These are phyloP conservation scores for Chenopodium suecicum DNA, from an alignment of 148 eudicot species.

Conservation along the genomic window DNA sequence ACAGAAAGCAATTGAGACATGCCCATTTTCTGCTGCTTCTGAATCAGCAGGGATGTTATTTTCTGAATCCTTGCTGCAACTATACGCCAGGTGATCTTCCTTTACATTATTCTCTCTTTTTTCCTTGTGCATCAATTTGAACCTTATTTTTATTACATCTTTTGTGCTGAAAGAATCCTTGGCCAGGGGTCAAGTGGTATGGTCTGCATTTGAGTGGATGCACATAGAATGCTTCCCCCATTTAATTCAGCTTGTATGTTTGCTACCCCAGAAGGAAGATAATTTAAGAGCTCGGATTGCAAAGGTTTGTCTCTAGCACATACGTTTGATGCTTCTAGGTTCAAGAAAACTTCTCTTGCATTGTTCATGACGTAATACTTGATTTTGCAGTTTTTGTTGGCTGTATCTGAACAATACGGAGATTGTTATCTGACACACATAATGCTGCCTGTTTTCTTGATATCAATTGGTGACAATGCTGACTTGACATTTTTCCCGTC, in stretches of 20 bases:
- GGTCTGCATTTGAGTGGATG: slow-evolving; percentile 96
- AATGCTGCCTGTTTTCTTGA: slow-evolving; percentile 83
- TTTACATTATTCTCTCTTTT: slow-evolving; percentile 2
- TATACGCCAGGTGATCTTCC: slow-evolving; percentile 60
- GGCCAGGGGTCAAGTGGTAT: slow-evolving; percentile 80
- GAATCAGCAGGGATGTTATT: slow-evolving; percentile 50
- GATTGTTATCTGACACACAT: slow-evolving; percentile 73
- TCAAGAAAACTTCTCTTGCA: neutral
- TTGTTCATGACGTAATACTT: slow-evolving; percentile 19
- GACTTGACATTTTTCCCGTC: slow-evolving; percentile 69
- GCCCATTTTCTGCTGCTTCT: slow-evolving; percentile 64
- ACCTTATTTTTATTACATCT: neutral
- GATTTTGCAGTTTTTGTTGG: slow-evolving; percentile 72
- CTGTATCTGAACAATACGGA: slow-evolving; percentile 69
- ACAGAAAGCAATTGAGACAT: slow-evolving; percentile 74
- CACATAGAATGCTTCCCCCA: slow-evolving; percentile 78
- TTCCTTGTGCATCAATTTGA: neutral
- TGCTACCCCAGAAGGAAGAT: slow-evolving; percentile 92
- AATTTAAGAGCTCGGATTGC: slow-evolving; percentile 65
- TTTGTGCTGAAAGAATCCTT: slow-evolving; percentile 29
- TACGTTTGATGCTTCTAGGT: neutral
- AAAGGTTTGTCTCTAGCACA: slow-evolving; percentile 41
- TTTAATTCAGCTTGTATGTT: slow-evolving; percentile 70
- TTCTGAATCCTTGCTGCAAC: slow-evolving; percentile 64
- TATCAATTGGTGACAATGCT: slow-evolving; percentile 76